Conservation (phyloP, 164 flowering plant genomes). For the Annona cherimola region DNA sequence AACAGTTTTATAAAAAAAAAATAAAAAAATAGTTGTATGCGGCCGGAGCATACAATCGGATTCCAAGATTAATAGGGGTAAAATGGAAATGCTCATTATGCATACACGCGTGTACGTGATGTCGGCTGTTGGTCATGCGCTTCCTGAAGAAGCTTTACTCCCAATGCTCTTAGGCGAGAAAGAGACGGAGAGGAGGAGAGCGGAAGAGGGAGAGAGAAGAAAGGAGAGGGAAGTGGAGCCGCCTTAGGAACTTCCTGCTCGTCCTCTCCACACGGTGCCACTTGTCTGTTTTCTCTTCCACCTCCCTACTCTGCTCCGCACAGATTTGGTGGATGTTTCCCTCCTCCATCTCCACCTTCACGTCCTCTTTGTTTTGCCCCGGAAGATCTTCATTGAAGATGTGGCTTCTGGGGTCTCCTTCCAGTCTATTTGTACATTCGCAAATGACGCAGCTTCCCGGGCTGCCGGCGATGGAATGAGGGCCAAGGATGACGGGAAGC, state of each 20-base stretch:
- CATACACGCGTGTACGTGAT: too few relatives aligned
- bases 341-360: slow-evolving; percentile 36
- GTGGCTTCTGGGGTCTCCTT: slow-evolving; percentile 33
- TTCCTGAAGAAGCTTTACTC: too few relatives aligned
- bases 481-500: neutral
- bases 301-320: slow-evolving; percentile 27
- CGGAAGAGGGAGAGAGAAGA: too few relatives aligned
- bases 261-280: slow-evolving; percentile 30
- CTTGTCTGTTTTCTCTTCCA: slow-evolving; percentile 29
- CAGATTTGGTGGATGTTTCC: slow-evolving; percentile 29
- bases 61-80: too few relatives aligned
- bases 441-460: slow-evolving; percentile 8
- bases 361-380: slow-evolving; percentile 31
- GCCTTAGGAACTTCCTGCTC: slow-evolving; percentile 26
- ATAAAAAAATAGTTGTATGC: too few relatives aligned
- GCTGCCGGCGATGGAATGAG: neutral
- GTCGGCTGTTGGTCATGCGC: too few relatives aligned
- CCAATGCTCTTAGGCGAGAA: too few relatives aligned
- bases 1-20: too few relatives aligned
- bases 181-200: too few relatives aligned
- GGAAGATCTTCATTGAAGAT: slow-evolving; percentile 33
- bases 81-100: too few relatives aligned
- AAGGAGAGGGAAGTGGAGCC: slow-evolving; percentile 36
- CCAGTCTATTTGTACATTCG: slow-evolving; percentile 25
- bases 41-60: too few relatives aligned